Conservation (phyloP, 345 rosid genomes). For the Salix dunnii region DNA sequence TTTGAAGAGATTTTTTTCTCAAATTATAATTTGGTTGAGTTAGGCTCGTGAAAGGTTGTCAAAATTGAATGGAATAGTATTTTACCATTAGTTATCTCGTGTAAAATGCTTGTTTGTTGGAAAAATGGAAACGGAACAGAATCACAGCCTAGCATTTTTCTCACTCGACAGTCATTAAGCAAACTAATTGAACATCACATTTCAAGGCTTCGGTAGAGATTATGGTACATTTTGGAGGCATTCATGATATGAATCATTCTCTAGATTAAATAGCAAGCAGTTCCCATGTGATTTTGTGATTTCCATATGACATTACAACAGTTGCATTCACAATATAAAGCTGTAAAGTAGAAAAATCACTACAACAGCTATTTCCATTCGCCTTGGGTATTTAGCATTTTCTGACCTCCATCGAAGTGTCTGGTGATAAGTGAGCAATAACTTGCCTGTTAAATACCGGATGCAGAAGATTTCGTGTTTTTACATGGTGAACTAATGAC, state of each 20-base stretch:
- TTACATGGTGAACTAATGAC: neutral
- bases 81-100: too few species aligned
- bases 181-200: neutral
- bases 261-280: neutral
- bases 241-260: neutral
- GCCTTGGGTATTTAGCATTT: neutral
- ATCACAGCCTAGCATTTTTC: neutral
- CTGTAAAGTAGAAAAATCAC: neutral
- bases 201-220: neutral
- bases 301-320: neutral
- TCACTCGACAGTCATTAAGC: neutral
- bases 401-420: too few species aligned
- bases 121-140: neutral
- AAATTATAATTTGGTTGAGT: neutral
- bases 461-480: neutral
- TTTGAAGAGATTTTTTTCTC: neutral
- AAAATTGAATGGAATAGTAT: neutral
- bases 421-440: neutral
- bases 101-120: too few species aligned
- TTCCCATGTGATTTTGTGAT: neutral
- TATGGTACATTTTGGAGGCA: neutral
- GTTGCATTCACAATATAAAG: neutral
- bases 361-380: too few species aligned
- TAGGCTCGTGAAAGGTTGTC: neutral
- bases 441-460: neutral